phyloP scores from a whole-genome alignment of 331 rosid species.

The Prunus yedoensis region DNA sequence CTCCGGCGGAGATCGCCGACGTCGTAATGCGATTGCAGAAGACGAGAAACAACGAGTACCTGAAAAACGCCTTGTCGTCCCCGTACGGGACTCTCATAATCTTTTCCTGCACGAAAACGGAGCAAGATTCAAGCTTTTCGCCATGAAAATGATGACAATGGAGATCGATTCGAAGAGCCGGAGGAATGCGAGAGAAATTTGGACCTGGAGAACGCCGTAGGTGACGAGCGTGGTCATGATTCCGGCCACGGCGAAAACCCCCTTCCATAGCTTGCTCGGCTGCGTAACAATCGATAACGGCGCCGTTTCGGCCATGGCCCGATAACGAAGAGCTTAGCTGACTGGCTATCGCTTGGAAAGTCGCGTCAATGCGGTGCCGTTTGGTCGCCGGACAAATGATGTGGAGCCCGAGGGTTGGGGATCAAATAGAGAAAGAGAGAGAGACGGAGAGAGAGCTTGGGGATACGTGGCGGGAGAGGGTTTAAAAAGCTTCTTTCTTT shows the following conservation, averaged over 20 bases:
- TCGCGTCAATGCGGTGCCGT: conserved; percentile 21
- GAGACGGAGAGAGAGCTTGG: neutral
- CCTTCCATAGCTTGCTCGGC: conserved; percentile 56
- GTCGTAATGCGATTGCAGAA: conserved; percentile 94
- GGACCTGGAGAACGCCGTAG: conserved; percentile 91
- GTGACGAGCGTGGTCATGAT: conserved; percentile 94
- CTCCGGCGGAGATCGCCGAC: conserved; percentile 83
- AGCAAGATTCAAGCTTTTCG: neutral
- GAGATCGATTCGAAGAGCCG: neutral
- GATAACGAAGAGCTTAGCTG: neutral
- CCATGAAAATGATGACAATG: neutral
- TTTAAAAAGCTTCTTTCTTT: neutral
- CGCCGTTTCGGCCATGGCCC: conserved; percentile 65
- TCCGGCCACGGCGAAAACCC: conserved; percentile 67
- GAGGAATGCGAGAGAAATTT: neutral
- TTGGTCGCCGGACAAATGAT: conserved; percentile 1
- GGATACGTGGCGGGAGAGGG: conserved; percentile 15
- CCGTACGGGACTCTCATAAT: conserved; percentile 97
- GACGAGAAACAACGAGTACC: conserved; percentile 79
- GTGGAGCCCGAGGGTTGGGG: conserved; percentile 27
- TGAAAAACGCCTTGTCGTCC: conserved; percentile 63
- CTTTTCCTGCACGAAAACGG: conserved; percentile 68
- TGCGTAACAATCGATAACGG: conserved; percentile 20
- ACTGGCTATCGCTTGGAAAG: neutral
- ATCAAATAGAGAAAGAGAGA: conserved; percentile 16